These are phyloP conservation scores for Forsythia suspensa DNA, from an alignment of 257 asterid genomes.

Conservation along the genomic window DNA sequence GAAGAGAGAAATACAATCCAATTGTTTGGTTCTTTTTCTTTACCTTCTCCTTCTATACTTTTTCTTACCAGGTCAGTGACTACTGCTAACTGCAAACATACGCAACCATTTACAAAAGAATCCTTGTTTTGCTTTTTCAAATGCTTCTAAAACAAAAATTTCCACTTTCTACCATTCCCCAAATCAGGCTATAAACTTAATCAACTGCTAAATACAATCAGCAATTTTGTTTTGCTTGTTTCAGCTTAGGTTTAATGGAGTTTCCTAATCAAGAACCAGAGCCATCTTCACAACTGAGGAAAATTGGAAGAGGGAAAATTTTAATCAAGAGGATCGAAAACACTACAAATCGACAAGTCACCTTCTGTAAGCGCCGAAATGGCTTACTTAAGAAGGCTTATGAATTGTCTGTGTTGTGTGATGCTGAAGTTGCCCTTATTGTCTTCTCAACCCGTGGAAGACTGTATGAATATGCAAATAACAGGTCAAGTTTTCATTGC, in stretches of 20 bases:
- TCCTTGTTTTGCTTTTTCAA: no score
- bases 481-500: constrained; percentile 47
- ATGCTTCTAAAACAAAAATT: not conserved
- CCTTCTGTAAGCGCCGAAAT: constrained; percentile 85
- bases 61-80: constrained; percentile 37
- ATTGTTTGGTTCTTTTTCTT: constrained; percentile 30
- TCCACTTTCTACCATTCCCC: constrained; percentile 20
- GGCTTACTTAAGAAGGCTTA: constrained; percentile 89
- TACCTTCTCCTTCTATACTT: constrained; percentile 20
- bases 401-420: constrained; percentile 82
- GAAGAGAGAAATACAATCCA: constrained; percentile 14
- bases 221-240: constrained; percentile 45
- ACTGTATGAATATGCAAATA: constrained; percentile 81
- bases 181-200: constrained; percentile 28
- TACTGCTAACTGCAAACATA: constrained; percentile 21
- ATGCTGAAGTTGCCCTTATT: constrained; percentile 91
- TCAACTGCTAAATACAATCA: constrained; percentile 25
- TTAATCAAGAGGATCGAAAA: constrained; percentile 89
- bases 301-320: constrained; percentile 73
- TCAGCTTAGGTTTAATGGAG: constrained; percentile 56
- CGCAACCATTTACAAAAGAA: no score
- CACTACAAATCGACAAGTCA: constrained; percentile 85
- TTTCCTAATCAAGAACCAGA: constrained; percentile 62
- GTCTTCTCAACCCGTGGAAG: constrained; percentile 86
- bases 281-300: constrained; percentile 49